Evolutionary conservation across 176 grass and related monocot species (phyloP), one percentile per base, ranked within the genome.

Genomic region (Oryza nivara): DNA sequence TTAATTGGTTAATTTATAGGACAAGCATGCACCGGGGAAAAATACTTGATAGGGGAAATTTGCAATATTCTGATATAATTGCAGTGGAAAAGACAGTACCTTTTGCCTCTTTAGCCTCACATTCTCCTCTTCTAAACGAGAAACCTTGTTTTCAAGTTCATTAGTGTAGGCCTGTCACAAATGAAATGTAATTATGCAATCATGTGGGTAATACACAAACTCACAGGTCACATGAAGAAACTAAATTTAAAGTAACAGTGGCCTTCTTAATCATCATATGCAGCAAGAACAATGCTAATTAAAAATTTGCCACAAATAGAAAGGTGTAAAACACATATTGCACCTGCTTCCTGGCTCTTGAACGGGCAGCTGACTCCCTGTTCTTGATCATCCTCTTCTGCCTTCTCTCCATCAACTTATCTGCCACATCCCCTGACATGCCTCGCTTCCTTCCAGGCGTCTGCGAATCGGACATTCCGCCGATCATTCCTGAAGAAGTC

Each of bases 351-450:
- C 96, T 98, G 75, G 96, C 96, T 83, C 96, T 98, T 81, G 96
- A 98, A 81, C 96, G 91, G 28, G 96, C 96, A 83, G 96, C 96
- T 12, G 96, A 98, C 73, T 98, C 96, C 69, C 96, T 92, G 64
- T 98, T 98, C 85, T 98, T 98, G 23, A 98, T 95, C 96, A 98
- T 98, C 91, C 96, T 95, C 87, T 98, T 98, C 61, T 98, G 96
- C 76, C 96, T 92, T 87, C 93, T 92, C 78, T 98, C 96, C 72
- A 90, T 70, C 68, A 88, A 82, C 82, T 94, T 98, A 76, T 98
- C 82, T 11, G 38, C 65, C 26, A 88, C 61, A 46, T 93, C 89
- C 30, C 86, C 88, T 44, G 87, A 77, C 68, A 85, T 41, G 23
- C 86, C 88, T 34, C 84, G 88, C 80, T 93, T 97, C 66, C 90